These are phyloP conservation scores for Beauveria scarabaeidicola DNA, from an alignment of 2,329 filamentous ascomycete species.

Conservation along the genomic window DNA sequence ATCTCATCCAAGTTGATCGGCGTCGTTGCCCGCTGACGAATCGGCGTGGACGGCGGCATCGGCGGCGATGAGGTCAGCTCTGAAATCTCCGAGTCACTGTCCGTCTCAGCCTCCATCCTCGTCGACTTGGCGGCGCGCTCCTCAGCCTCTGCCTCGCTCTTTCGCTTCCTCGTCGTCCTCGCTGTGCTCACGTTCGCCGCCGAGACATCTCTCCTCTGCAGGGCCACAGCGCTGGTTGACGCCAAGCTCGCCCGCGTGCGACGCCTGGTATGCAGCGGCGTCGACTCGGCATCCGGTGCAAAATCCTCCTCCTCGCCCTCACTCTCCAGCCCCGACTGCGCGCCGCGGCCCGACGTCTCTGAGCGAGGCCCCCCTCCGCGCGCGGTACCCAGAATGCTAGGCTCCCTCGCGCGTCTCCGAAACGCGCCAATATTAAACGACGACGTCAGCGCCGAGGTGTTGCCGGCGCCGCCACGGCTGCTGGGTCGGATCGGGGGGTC, in stretches of 20 bases:
- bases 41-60: conserved; percentile 19
- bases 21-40: conserved; percentile 28
- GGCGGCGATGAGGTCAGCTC: conserved; percentile 31
- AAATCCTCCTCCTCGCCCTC: conserved; percentile 38
- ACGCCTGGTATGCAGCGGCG: conserved; percentile 45
- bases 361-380: conserved; percentile 23
- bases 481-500: conserved; percentile 45
- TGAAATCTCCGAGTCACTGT: conserved; percentile 31
- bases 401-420: conserved; percentile 48
- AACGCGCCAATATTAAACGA: conserved; percentile 50
- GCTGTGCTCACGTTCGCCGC: conserved; percentile 22
- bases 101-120: conserved; percentile 10
- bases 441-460: conserved; percentile 39
- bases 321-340: conserved; percentile 33
- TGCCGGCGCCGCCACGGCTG: conserved; percentile 34
- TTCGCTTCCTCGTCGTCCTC: conserved; percentile 45
- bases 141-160: conserved; percentile 33
- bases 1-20: conserved; percentile 40
- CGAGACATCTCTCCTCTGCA: conserved; percentile 15
- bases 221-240: conserved; percentile 4
- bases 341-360: conserved; percentile 25
- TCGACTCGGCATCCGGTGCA: conserved; percentile 58
- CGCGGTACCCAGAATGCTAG: conserved; percentile 50
- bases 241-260: conserved; percentile 28
- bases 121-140: neutral